Base-by-base conservation (phyloP, 169 alveolate species). In the Sarcocystis neurona region DNA sequence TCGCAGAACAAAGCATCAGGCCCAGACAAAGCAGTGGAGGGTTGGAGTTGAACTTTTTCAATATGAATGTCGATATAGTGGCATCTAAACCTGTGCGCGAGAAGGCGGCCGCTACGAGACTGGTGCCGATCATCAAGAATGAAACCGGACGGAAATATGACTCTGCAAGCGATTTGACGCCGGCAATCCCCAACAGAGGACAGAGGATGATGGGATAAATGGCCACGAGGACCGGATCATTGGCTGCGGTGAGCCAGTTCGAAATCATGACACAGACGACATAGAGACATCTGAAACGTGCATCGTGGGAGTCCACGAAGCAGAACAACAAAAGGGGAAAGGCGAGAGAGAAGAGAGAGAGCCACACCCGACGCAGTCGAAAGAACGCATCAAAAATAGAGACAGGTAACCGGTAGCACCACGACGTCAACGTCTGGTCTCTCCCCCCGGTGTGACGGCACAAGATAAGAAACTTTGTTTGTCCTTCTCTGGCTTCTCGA, bases 21-120 rank as follows among this genome's bases (percentile, higher is more conserved):
- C 72, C 79, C 44, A 86, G 66, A 32, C 79, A 68, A 18, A 86
- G 53, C 18, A 70, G 72, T 50, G 79, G 79, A 1, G 90, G 79
- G 50, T 86, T 78, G 30, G 44, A 43, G 30, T 78, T 78, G 44
- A 79, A 86, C 0, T 70, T 74, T 58, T 44, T 27, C 20, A 48
- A 32, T 3, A 86, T 80, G 48, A 63, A 39, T 48, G 43, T 6
- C 0, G 90, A 75, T 0, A 50, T 50, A 10, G 79, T 70, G 12
- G 15, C 32, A 43, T 86, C 86, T 68, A 86, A 44, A n/a, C 63
- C 79, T 3, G 79, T 80, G 8, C 90, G 23, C 27, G 56, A 12
- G 30, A 86, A 56, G n/a, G 90, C 79, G 12, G 90, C 85, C 8
- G 84, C 90, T 66, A 86, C 34, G 60, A 86, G 79, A 43, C 86